Conservation (phyloP, 805 yeast species). For the Pichia sporocuriosa region DNA sequence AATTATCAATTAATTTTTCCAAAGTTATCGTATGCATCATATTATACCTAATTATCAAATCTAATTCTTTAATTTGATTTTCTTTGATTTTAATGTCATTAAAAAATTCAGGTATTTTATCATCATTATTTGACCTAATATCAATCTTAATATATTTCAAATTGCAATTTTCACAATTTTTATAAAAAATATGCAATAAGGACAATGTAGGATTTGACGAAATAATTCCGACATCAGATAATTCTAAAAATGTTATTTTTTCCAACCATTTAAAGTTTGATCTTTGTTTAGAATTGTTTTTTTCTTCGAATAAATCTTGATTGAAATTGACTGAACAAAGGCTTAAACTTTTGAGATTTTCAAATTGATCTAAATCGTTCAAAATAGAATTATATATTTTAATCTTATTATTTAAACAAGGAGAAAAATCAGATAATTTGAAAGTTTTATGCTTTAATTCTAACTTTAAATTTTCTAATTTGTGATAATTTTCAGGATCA, state of each 20-base stretch:
- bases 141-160: constrained; percentile 16
- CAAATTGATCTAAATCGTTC: background rate
- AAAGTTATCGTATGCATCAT: constrained; percentile 14
- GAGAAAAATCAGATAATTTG: constrained; percentile 8
- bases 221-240: constrained; percentile 14
- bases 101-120: constrained; percentile 17
- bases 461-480: constrained; percentile 5
- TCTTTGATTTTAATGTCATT: constrained; percentile 4
- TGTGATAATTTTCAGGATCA: background rate
- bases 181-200: constrained; percentile 12
- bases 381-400: background rate
- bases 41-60: constrained; percentile 20
- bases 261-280: constrained; percentile 7
- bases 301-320: background rate
- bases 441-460: constrained; percentile 4
- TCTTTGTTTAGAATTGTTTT: background rate
- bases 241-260: constrained; percentile 14
- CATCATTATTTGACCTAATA: constrained; percentile 18
- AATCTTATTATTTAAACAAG: background rate
- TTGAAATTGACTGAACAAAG: constrained; percentile 13
- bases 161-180: background rate
- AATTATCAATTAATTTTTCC: constrained; percentile 14
- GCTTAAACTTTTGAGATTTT: constrained; percentile 6
- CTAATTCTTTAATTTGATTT: constrained; percentile 21
- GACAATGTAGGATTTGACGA: constrained; percentile 10